These are phyloP conservation scores for Pythium dissotocum DNA, from an alignment of 352 stramenopile species.

Conservation along the genomic window DNA sequence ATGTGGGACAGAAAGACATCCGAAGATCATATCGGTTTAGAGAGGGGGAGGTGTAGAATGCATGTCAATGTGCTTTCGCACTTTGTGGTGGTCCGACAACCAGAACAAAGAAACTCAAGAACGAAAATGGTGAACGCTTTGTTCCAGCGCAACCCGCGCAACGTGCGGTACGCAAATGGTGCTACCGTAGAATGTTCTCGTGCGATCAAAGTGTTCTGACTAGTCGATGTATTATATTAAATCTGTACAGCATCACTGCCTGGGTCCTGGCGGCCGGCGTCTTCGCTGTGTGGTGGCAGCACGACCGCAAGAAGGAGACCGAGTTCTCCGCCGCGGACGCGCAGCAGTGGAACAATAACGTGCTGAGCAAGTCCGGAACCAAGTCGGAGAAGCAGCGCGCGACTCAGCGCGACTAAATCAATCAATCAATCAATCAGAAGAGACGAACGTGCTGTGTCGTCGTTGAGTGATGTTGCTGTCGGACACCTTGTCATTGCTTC, in stretches of 20 bases:
- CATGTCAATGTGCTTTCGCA: not conserved
- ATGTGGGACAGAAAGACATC: not conserved
- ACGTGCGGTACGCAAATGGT: conserved; percentile 22
- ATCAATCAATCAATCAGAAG: not conserved
- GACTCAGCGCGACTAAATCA: not conserved
- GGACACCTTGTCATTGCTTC: not conserved
- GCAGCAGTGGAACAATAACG: conserved; percentile 55
- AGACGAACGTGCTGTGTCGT: not conserved
- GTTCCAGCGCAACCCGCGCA: conserved; percentile 32
- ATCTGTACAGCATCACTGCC: conserved; percentile 41
- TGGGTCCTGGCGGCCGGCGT: conserved; percentile 49
- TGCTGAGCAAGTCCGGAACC: conserved; percentile 43
- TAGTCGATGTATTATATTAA: conserved; percentile 1
- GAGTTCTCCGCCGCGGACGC: conserved; percentile 51
- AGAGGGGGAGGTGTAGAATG: not conserved
- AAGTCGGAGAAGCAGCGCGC: conserved; percentile 34
- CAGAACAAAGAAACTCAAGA: not conserved
- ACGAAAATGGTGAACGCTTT: conserved; percentile 21
- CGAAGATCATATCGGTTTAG: not conserved
- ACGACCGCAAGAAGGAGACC: conserved; percentile 58
- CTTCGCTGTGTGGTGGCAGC: conserved; percentile 49
- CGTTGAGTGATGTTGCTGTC: not conserved
- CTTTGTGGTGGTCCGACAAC: not conserved
- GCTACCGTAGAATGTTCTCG: not conserved
- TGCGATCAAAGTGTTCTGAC: not conserved